Percentiles rank a stretch among this genome's conserved stretches.
phyloP scores from a whole-genome alignment of 257 asterid genomes.

The Nemophila menziesii region DNA sequence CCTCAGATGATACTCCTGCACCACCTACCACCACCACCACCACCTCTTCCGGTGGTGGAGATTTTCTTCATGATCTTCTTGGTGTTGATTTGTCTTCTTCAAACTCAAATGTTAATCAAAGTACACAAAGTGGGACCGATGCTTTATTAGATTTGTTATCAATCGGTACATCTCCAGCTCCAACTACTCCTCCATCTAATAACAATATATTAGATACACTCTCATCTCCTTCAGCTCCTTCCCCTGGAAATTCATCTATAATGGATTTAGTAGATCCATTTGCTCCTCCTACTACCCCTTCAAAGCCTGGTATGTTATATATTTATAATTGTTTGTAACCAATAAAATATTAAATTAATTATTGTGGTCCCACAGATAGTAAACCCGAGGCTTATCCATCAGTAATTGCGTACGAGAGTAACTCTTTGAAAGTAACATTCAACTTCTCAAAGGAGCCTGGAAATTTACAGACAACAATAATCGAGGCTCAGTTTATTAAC shows the following conservation, averaged over 20 bases:
- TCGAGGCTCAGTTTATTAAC: conserved; percentile 70
- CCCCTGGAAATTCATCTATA: conserved; percentile 54
- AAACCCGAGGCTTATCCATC: conserved; percentile 60
- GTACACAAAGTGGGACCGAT: conserved; percentile 52
- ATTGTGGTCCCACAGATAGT: conserved; percentile 44
- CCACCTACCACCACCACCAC: too few species aligned
- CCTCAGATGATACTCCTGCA: conserved; percentile 55
- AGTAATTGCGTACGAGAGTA: conserved; percentile 79
- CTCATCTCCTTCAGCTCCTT: conserved; percentile 42
- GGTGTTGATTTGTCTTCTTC: conserved; percentile 54
- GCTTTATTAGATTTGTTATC: conserved; percentile 78
- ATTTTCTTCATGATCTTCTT: conserved; percentile 84
- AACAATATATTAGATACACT: conserved; percentile 38
- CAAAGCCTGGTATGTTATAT: conserved; percentile 40
- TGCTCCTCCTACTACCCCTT: conserved; percentile 47
- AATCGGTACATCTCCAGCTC: conserved; percentile 61
- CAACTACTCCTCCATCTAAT: conserved; percentile 39
- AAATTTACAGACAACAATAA: conserved; percentile 48
- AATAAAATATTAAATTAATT: background rate
- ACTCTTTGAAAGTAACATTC: conserved; percentile 53
- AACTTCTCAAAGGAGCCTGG: conserved; percentile 75
- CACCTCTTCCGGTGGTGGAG: conserved; percentile 73
- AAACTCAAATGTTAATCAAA: conserved; percentile 47
- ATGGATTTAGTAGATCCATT: conserved; percentile 79
- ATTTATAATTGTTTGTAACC: background rate